Evolutionary conservation across 2,329 filamentous ascomycete species (phyloP).

Genomic region (Esteya vermicola): DNA sequence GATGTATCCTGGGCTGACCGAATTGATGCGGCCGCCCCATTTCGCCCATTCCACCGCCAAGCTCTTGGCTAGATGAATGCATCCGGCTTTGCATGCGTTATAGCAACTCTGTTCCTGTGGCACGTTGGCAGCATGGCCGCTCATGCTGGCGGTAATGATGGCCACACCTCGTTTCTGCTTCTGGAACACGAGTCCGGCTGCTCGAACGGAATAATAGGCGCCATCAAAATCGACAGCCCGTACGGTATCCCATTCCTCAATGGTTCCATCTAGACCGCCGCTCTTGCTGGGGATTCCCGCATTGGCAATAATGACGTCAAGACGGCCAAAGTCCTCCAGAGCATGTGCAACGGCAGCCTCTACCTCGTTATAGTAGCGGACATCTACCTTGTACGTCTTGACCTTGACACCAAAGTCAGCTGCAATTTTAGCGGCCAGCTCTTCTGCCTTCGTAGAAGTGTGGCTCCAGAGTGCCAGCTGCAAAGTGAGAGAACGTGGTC

Average conservation of each 20-base stretch:
- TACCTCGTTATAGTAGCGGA: slow-evolving; percentile 12
- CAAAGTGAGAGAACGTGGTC: too few relatives aligned
- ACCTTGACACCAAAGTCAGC: slow-evolving; percentile 10
- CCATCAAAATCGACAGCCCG: slow-evolving; percentile 18
- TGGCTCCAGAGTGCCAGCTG: slow-evolving; percentile 13
- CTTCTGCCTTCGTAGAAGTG: slow-evolving; percentile 7
- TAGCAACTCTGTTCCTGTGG: slow-evolving; percentile 61
- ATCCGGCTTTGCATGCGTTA: slow-evolving; percentile 57
- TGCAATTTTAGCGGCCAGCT: slow-evolving; percentile 8
- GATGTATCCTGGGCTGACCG: slow-evolving; percentile 60
- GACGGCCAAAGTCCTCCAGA: slow-evolving; percentile 17
- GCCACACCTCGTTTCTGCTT: slow-evolving; percentile 10
- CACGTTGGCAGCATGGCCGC: slow-evolving; percentile 61
- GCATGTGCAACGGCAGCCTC: slow-evolving; percentile 16
- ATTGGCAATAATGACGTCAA: slow-evolving; percentile 22
- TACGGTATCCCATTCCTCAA: slow-evolving; percentile 17
- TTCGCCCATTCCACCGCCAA: slow-evolving; percentile 61
- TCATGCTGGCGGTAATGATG: slow-evolving; percentile 65
- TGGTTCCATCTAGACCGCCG: slow-evolving; percentile 16
- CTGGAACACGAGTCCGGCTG: slow-evolving; percentile 19
- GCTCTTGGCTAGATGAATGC: slow-evolving; percentile 45
- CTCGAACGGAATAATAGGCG: slow-evolving; percentile 19
- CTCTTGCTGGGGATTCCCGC: slow-evolving; percentile 19
- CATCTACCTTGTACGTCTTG: slow-evolving; percentile 9
- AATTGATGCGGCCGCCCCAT: slow-evolving; percentile 57